phyloP scores from a whole-genome alignment of 2,329 filamentous ascomycete species.

The Diaporthe velutina region DNA sequence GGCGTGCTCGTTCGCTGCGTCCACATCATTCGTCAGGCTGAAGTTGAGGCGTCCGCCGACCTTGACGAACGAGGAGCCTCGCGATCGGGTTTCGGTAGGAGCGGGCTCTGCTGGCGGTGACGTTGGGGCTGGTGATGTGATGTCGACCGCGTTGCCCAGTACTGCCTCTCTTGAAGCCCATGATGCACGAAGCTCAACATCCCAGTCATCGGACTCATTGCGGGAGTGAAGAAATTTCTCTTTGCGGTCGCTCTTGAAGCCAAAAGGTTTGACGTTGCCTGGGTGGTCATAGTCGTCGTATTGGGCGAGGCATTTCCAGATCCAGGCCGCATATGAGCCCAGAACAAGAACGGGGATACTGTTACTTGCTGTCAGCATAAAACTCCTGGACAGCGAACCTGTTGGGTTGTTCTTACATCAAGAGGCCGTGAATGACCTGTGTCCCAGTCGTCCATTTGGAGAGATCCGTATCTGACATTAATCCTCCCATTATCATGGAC shows the following conservation, averaged over 20 bases:
- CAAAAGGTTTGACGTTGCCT: slow-evolving; percentile 62
- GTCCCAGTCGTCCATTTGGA: slow-evolving; percentile 62
- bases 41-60: slow-evolving; percentile 34
- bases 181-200: slow-evolving; percentile 27
- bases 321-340: slow-evolving; percentile 59
- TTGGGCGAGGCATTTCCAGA: slow-evolving; percentile 60
- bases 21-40: slow-evolving; percentile 30
- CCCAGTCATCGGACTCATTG: slow-evolving; percentile 38
- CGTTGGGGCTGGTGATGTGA: slow-evolving; percentile 33
- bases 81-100: slow-evolving; percentile 12
- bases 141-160: slow-evolving; percentile 45
- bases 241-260: slow-evolving; percentile 51
- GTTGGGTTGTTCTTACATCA: slow-evolving; percentile 58
- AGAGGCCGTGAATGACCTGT: slow-evolving; percentile 60
- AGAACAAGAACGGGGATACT: slow-evolving; percentile 59
- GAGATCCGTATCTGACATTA: slow-evolving; percentile 59
- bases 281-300: slow-evolving; percentile 66
- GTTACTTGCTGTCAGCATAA: slow-evolving; percentile 37
- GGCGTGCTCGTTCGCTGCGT: not conserved
- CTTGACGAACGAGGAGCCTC: slow-evolving; percentile 36
- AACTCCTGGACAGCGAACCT: not conserved
- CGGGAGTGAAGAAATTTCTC: slow-evolving; percentile 19
- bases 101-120: slow-evolving; percentile 35
- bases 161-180: slow-evolving; percentile 40
- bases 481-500: slow-evolving; percentile 64